Base-by-base conservation (phyloP, 257 asterid genomes). In the Rehmannia glutinosa region DNA sequence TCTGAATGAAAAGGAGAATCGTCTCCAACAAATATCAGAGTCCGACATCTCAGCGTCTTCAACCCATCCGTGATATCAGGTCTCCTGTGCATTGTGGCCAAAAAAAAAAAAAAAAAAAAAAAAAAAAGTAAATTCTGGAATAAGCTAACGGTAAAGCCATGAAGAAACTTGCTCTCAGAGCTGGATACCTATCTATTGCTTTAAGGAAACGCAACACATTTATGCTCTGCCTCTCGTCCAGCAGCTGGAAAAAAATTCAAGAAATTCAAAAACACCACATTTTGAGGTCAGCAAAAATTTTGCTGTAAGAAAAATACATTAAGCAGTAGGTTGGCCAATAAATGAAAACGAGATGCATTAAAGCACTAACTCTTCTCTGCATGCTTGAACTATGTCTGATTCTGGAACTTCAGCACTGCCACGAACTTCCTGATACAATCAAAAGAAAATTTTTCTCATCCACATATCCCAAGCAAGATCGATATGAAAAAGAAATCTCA, bases 341-440 rank as follows among this genome's bases (percentile, higher is more conserved):
- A 32, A 5, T 15, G 47, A 30, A 35, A 10, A 55, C 8, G 12
- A 69, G 47, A 53, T 64, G 66, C 52, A 57, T 32, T 51, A 61
- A 51, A 53, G 71, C 19, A 82, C 85, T 81, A 30, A 87, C 96
- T 72, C 90, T 87, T 83, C n/a, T n/a, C 93, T 74, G 78, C 96
- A 88, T 23, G 96, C 84, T 76, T 83, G 86, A 69, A 82, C 96
- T 70, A 88, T 88, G 70, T 86, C 96, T 16, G 91, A 86, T 73
- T 88, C 96, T 39, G 82, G 83, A 66, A 82, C 66, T 13, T 88
- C 96, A 0, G 66, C 69, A 51, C 73, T 68, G 55, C 96, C 96
- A 58, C 93, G 84, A 67, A 86, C 82, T 70, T 86, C 93, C 93
- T 88, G 83, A 63, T 69, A 59, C 63, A 76, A 66, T 42, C 62